These are phyloP conservation scores for Onygena corvina DNA, from an alignment of 2,329 filamentous ascomycete species.

Conservation along the genomic window DNA sequence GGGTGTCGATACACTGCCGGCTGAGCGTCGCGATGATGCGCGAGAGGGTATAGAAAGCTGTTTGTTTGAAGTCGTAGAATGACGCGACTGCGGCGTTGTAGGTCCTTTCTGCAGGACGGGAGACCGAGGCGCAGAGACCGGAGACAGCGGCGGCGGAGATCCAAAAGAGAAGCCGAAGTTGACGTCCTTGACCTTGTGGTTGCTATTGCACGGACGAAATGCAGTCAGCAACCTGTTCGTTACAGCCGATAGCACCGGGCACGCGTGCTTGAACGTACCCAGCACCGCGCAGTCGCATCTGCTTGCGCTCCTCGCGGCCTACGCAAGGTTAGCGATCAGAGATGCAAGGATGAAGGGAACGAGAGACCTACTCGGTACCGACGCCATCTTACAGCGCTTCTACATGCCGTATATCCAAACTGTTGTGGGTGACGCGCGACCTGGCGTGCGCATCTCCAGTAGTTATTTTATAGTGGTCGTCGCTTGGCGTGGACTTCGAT, in stretches of 20 bases:
- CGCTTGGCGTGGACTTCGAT: neutral
- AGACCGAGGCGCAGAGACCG: constrained; percentile 15
- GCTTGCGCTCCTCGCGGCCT: constrained; percentile 44
- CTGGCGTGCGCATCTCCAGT: no score
- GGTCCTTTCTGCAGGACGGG: neutral
- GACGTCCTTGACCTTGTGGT: constrained; percentile 37
- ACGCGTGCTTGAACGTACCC: constrained; percentile 33
- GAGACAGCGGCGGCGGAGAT: constrained; percentile 19
- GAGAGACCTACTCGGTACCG: constrained; percentile 29
- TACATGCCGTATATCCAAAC: neutral
- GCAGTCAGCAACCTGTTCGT: constrained; percentile 10
- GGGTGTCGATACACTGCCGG: constrained; percentile 18
- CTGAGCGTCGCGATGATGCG: constrained; percentile 16
- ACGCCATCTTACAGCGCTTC: constrained; percentile 15
- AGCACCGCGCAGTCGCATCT: constrained; percentile 47
- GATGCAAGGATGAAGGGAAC: neutral
- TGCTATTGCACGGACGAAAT: constrained; percentile 24
- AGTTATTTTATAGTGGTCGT: neutral
- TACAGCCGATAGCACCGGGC: constrained; percentile 16
- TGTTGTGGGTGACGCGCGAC: constrained; percentile 2
- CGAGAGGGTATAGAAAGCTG: constrained; percentile 13
- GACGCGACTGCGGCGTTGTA: constrained; percentile 8
- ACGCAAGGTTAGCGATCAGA: constrained; percentile 2
- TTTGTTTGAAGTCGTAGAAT: constrained; percentile 12
- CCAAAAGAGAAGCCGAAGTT: constrained; percentile 42